Evolutionary conservation across 2,329 filamentous ascomycete genomes (phyloP).

Genomic region (Verticillium zaregamsianum): DNA sequence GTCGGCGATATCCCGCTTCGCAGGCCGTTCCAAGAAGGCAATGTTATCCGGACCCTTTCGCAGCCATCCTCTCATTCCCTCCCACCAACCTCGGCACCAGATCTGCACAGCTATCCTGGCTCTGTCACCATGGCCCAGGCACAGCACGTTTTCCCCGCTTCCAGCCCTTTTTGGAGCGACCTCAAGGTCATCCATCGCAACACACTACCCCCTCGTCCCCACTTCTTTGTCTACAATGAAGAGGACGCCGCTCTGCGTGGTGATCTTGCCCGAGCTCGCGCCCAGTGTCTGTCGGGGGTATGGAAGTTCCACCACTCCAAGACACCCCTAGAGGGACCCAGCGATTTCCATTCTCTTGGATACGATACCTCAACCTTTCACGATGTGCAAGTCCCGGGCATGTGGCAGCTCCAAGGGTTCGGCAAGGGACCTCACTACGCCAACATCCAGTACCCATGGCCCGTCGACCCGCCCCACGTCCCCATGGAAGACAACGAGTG

Average conservation of each 20-base stretch:
- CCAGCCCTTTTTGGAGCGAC: slow-evolving; percentile 54
- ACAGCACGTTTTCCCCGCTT: slow-evolving; percentile 7
- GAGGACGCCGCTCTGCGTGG: slow-evolving; percentile 42
- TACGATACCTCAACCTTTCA: slow-evolving; percentile 30
- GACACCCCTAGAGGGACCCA: slow-evolving; percentile 22
- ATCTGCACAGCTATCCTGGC: neutral
- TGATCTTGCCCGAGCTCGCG: slow-evolving; percentile 28
- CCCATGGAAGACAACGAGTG: slow-evolving; percentile 60
- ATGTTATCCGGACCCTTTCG: neutral
- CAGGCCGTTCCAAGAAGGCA: neutral
- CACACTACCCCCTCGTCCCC: slow-evolving; percentile 48
- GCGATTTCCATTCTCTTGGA: slow-evolving; percentile 3
- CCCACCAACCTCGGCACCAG: no score
- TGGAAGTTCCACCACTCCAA: slow-evolving; percentile 31
- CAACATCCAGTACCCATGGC: slow-evolving; percentile 64
- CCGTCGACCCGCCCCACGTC: slow-evolving; percentile 61
- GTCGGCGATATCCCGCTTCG: neutral
- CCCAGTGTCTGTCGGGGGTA: slow-evolving; percentile 38
- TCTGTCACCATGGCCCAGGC: neutral
- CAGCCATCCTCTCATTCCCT: no score
- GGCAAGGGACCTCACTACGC: slow-evolving; percentile 62
- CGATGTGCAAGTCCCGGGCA: slow-evolving; percentile 56
- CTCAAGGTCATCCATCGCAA: slow-evolving; percentile 52
- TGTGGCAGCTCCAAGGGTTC: slow-evolving; percentile 66
- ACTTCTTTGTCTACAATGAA: slow-evolving; percentile 49